phyloP scores from a whole-genome alignment of 164 flowering plant species.

The Brasenia schreberi region DNA sequence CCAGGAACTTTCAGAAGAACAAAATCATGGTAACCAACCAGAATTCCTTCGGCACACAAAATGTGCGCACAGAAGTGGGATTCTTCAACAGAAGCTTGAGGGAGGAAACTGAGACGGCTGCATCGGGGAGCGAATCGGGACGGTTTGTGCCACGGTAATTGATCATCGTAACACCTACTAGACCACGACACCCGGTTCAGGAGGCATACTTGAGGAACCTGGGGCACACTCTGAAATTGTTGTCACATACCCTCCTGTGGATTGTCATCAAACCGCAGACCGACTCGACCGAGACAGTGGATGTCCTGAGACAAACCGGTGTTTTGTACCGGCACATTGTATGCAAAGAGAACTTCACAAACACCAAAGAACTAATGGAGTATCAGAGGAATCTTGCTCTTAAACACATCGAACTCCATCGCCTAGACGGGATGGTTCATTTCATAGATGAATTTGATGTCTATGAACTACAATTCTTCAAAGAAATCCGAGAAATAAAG shows the following conservation, averaged over 20 bases:
- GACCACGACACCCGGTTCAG: slow-evolving; percentile 16
- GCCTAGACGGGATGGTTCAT: slow-evolving; percentile 77
- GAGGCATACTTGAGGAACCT: slow-evolving; percentile 38
- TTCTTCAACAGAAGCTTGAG: slow-evolving; percentile 18
- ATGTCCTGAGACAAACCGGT: slow-evolving; percentile 58
- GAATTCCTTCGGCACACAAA: background rate
- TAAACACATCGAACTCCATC: slow-evolving; percentile 79
- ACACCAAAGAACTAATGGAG: slow-evolving; percentile 39
- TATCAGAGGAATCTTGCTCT: slow-evolving; percentile 76
- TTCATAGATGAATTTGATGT: slow-evolving; percentile 57
- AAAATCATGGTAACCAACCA: background rate
- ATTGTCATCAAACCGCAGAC: slow-evolving; percentile 51
- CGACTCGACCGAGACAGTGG: slow-evolving; percentile 36
- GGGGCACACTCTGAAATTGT: slow-evolving; percentile 50
- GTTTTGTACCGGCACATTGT: slow-evolving; percentile 91
- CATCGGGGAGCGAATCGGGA: background rate
- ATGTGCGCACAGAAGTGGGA: background rate
- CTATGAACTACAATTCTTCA: slow-evolving; percentile 70
- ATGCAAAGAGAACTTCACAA: slow-evolving; percentile 55
- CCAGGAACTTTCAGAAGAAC: background rate
- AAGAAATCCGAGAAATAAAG: slow-evolving; percentile 63
- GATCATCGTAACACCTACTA: slow-evolving; percentile 56
- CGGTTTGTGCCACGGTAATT: slow-evolving; percentile 23
- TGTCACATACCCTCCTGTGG: slow-evolving; percentile 71
- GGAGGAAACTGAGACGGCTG: slow-evolving; percentile 6